Base-by-base conservation (phyloP, 371 early-diverging fungal species). In the Mucor lusitanicus region DNA sequence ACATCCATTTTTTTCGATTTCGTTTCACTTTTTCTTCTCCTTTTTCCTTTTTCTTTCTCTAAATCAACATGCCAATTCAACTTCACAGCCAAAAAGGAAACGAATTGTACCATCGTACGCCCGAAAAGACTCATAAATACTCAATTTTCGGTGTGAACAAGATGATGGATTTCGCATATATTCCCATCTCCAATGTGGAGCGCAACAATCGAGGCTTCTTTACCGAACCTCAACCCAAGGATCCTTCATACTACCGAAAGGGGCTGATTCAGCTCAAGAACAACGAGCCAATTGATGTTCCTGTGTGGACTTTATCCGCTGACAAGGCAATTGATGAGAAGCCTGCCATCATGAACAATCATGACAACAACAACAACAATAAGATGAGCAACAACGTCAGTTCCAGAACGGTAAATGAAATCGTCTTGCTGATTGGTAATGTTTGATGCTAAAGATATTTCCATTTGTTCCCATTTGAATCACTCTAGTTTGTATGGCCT, bases 401-500 rank as follows among this genome's bases (percentile, higher is more conserved):
- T 30, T 55, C 55, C 28, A 55, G n/a, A 55, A 55, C 55, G 55
- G 55, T 55, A 55, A 55, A 25, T 25, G 23, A 25, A 50, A 12
- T 25, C 0, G 25, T 50, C 46, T 19, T 19, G 12, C 21, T 50
- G 25, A 50, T 50, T 50, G 50, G 50, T 50, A 23, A 50, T 50
- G 50, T 50, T 50, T 50, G 25, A 50, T 50, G 23, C 12, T 50
- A 25, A 48, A n/a, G 48, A 48, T 25, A 23, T 23, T 48, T 48
- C 48, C 48, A 48, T 48, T 37, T 37, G 11, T 13, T 37, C 13
- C 48, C 25, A 21, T 48, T 23, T 25, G 4, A 21, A 23, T 25
- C 25, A 37, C 37, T 37, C 8, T 61, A 83, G 80, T 76, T 83
- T 61, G 61, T 69, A 5, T 85, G 85, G 83, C 73, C 69, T 21